These are phyloP conservation scores for Rhizopogon roseolus DNA, from an alignment of 768 basidiomycete species.

Conservation along the genomic window DNA sequence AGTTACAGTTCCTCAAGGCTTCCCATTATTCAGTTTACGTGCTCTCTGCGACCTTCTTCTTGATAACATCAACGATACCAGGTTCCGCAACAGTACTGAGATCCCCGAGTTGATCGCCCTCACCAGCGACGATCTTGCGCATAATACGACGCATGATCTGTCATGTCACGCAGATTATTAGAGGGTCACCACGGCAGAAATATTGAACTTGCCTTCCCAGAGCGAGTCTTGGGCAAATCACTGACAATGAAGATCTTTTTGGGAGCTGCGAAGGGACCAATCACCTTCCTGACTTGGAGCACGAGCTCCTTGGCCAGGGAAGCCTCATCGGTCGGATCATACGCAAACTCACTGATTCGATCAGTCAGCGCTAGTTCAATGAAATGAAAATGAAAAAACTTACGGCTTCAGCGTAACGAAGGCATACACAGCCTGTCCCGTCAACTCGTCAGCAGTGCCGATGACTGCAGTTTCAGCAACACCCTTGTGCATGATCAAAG, in stretches of 20 bases:
- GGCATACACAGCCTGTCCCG: constrained; percentile 90
- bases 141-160: constrained; percentile 94
- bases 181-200: neutral
- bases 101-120: constrained; percentile 94
- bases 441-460: constrained; percentile 81
- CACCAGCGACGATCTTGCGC: constrained; percentile 93
- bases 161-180: neutral
- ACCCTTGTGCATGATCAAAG: constrained; percentile 89
- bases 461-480: constrained; percentile 97
- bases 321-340: constrained; percentile 64
- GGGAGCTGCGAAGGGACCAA: constrained; percentile 96
- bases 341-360: constrained; percentile 67
- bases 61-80: constrained; percentile 77
- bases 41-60: constrained; percentile 62
- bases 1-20: neutral
- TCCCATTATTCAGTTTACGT: constrained; percentile 8
- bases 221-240: constrained; percentile 92
- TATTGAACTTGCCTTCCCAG: constrained; percentile 64
- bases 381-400: constrained; percentile 25
- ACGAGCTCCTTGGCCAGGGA: constrained; percentile 81
- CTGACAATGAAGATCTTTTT: constrained; percentile 83
- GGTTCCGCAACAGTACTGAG: constrained; percentile 92
- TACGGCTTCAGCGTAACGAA: constrained; percentile 95
- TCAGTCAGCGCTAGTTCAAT: neutral
- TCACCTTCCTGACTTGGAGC: constrained; percentile 94